Percentiles rank a stretch among this genome's conserved stretches.
phyloP scores from a whole-genome alignment of 2,329 filamentous ascomycete species.

The Curvularia eragrostidis region DNA sequence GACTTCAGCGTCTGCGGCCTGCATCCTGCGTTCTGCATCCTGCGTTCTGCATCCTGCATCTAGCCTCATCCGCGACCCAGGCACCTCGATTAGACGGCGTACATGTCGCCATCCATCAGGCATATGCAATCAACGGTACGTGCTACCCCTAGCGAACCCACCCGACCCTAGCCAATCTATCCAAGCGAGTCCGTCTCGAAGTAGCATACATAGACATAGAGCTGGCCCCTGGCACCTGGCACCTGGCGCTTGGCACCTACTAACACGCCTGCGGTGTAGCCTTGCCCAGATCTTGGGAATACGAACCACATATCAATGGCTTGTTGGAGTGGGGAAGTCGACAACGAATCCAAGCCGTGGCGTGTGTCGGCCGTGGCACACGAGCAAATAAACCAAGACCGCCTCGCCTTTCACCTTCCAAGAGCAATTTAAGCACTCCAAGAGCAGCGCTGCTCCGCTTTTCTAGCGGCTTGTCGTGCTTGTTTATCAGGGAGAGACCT shows the following conservation, averaged over 20 bases:
- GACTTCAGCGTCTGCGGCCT: not conserved
- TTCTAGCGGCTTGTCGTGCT: conserved; percentile 20
- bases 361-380: not conserved
- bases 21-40: too few relatives aligned
- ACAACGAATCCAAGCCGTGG: not conserved
- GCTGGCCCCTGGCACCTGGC: not conserved
- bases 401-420: conserved; percentile 15
- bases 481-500: conserved; percentile 15
- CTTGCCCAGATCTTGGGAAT: not conserved
- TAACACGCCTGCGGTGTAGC: not conserved
- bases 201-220: not conserved
- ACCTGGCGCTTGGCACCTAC: not conserved
- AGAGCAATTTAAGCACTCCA: conserved; percentile 18
- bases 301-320: not conserved
- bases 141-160: not conserved
- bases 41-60: too few relatives aligned
- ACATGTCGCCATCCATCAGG: not conserved
- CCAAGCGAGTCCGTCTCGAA: not conserved
- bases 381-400: not conserved
- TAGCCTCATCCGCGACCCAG: too few relatives aligned
- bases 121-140: not conserved
- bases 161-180: not conserved
- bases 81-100: too few relatives aligned
- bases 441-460: conserved; percentile 9
- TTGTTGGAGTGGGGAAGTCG: not conserved